Conservation (phyloP, 2,329 filamentous ascomycete species). For the Fusarium sp. region DNA sequence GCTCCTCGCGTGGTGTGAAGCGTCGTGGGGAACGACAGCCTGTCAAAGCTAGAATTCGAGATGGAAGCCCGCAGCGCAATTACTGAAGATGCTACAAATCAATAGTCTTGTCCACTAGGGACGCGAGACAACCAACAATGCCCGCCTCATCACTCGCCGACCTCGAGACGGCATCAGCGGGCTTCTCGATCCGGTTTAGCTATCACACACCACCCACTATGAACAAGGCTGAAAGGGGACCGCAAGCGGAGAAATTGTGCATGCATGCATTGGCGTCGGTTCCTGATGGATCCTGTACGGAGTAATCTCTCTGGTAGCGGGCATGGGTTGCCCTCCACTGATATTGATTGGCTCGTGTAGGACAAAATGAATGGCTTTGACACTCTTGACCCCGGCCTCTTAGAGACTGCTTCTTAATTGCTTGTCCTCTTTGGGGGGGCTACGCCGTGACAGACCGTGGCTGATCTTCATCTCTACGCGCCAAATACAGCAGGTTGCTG, state of each 20-base stretch:
- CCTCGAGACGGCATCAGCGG: slow-evolving; percentile 3
- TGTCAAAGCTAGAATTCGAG: slow-evolving; percentile 33
- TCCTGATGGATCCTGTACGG: neutral
- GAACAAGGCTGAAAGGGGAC: slow-evolving; percentile 26
- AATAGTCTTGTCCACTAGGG: slow-evolving; percentile 9
- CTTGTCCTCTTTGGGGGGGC: slow-evolving; percentile 29
- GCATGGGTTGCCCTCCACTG: neutral
- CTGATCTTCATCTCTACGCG: slow-evolving; percentile 41
- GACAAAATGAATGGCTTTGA: slow-evolving; percentile 8
- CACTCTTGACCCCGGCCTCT: slow-evolving; percentile 12
- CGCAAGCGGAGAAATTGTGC: slow-evolving; percentile 19
- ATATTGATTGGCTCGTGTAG: slow-evolving; percentile 24
- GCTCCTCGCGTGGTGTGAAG: slow-evolving; percentile 28
- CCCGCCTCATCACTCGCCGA: neutral
- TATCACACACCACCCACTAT: slow-evolving; percentile 2
- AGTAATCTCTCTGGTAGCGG: slow-evolving; percentile 22
- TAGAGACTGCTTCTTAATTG: slow-evolving; percentile 8
- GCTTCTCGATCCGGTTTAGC: slow-evolving; percentile 22
- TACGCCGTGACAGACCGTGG: slow-evolving; percentile 22
- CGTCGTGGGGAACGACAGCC: slow-evolving; percentile 28
- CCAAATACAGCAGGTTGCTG: slow-evolving; percentile 36
- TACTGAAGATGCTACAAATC: slow-evolving; percentile 19
- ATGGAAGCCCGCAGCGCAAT: slow-evolving; percentile 18
- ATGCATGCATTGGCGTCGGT: neutral
- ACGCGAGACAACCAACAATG: neutral